A percentile compares a stretch with the other conserved stretches of the same genome.
phyloP scores from a whole-genome alignment of 345 rosid genomes.

The Corymbia maculata region DNA sequence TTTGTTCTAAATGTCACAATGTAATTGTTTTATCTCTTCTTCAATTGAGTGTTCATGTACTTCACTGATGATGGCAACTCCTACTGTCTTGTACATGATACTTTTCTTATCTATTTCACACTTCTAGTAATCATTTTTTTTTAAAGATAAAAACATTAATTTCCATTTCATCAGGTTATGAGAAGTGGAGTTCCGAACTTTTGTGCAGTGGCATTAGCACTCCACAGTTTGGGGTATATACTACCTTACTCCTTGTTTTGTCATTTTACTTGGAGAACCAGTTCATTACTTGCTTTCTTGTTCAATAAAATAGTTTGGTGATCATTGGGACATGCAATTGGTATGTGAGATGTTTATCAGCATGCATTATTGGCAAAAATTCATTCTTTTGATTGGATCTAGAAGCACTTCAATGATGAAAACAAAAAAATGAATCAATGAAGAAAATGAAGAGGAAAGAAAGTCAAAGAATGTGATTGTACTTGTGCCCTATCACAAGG shows the following conservation, averaged over 20 bases:
- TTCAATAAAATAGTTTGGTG: neutral
- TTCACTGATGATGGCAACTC: neutral
- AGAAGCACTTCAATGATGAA: neutral
- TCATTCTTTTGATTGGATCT: neutral
- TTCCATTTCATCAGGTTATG: slow-evolving; percentile 42
- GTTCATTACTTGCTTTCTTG: neutral
- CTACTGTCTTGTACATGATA: neutral
- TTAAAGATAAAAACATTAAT: neutral
- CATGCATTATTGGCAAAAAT: neutral
- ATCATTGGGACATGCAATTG: neutral
- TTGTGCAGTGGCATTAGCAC: slow-evolving; percentile 88
- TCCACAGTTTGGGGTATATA: slow-evolving; percentile 66
- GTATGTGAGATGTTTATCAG: neutral
- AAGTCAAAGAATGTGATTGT: neutral
- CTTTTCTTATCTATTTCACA: neutral
- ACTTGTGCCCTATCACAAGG: neutral
- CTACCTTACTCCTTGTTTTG: neutral
- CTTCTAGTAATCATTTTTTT: neutral
- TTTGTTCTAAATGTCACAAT: neutral
- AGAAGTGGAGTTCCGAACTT: slow-evolving; percentile 92
- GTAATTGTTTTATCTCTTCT: neutral
- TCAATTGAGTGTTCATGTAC: neutral
- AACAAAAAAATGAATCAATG: neutral
- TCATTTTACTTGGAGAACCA: neutral
- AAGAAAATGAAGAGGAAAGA: neutral